A percentile compares a stretch with the other conserved stretches of the same genome.
Evolutionary conservation across 2,329 filamentous ascomycete species (phyloP).

Genomic region (Epichloe bromicola): DNA sequence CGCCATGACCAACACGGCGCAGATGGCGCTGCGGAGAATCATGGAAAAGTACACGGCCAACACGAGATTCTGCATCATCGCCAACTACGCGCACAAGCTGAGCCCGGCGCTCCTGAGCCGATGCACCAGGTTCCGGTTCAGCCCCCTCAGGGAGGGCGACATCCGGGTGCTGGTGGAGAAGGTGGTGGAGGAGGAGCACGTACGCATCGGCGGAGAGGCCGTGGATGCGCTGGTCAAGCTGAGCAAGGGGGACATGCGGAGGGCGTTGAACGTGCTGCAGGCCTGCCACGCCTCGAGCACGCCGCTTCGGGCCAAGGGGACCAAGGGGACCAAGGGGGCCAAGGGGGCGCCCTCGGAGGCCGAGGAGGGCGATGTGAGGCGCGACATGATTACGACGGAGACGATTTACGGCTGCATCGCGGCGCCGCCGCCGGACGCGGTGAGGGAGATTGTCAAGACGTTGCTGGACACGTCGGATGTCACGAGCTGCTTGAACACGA

Average conservation of each 20-base stretch:
- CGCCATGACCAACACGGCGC: constrained; percentile 96
- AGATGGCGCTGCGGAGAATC: constrained; percentile 92
- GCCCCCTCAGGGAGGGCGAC: constrained; percentile 77
- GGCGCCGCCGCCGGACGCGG: constrained; percentile 80
- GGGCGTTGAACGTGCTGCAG: constrained; percentile 88
- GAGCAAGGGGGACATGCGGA: constrained; percentile 91
- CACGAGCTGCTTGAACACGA: constrained; percentile 73
- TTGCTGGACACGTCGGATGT: constrained; percentile 78
- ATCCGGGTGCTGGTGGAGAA: constrained; percentile 77
- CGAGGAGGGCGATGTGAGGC: constrained; percentile 48
- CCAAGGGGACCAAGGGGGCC: too few species aligned
- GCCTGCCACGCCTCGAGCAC: constrained; percentile 90
- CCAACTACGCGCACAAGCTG: constrained; percentile 97
- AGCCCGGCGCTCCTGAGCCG: constrained; percentile 83
- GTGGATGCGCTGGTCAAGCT: constrained; percentile 72
- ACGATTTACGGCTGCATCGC: constrained; percentile 97
- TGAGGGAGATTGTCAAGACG: constrained; percentile 71
- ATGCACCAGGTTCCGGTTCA: constrained; percentile 92
- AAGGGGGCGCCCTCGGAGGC: constrained; percentile 46
- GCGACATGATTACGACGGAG: constrained; percentile 74
- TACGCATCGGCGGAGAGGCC: constrained; percentile 72
- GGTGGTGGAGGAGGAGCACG: constrained; percentile 75
- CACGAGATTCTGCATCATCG: constrained; percentile 95
- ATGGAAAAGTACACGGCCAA: constrained; percentile 99
- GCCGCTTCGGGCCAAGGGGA: constrained; percentile 48